phyloP scores from a whole-genome alignment of 1,284 basidiomycete species.

The Trametes versicolor region DNA sequence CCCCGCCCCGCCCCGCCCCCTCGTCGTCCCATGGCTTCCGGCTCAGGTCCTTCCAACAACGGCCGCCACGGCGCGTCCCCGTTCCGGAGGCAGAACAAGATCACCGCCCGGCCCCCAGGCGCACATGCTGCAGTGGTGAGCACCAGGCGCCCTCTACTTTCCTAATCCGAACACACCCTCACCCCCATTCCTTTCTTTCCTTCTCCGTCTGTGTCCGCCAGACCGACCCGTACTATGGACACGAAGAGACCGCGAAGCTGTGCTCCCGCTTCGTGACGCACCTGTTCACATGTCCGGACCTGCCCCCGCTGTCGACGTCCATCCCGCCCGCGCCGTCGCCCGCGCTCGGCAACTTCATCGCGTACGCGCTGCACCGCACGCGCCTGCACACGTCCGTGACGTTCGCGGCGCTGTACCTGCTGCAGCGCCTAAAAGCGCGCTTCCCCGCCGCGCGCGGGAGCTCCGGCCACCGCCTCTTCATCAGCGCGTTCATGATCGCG shows the following conservation, averaged over 20 bases:
- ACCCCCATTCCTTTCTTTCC: conserved; percentile 14
- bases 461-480: conserved; percentile 90
- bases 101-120: conserved; percentile 34
- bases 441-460: conserved; percentile 94
- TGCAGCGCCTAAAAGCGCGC: conserved; percentile 89
- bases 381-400: conserved; percentile 86
- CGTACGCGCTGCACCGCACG: conserved; percentile 90
- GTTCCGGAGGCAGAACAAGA: conserved; percentile 39
- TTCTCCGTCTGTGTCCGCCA: conserved; percentile 5
- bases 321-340: conserved; percentile 59
- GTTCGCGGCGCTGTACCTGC: conserved; percentile 85
- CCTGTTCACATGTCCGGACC: conserved; percentile 79
- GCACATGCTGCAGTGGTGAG: conserved; percentile 34
- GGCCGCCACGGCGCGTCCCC: conserved; percentile 44
- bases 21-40: conserved; percentile 47
- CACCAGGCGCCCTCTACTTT: conserved; percentile 22
- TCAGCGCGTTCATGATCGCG: conserved; percentile 94
- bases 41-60: conserved; percentile 41
- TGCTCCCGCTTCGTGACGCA: conserved; percentile 84
- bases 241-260: conserved; percentile 71
- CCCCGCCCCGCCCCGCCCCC: conserved; percentile 18
- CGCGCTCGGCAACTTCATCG: conserved; percentile 83
- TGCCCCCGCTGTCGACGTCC: conserved; percentile 45
- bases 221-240: conserved; percentile 81
- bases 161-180: conserved; percentile 17